Base-by-base conservation (phyloP, 306 rosid genomes). In the Corylus americana region DNA sequence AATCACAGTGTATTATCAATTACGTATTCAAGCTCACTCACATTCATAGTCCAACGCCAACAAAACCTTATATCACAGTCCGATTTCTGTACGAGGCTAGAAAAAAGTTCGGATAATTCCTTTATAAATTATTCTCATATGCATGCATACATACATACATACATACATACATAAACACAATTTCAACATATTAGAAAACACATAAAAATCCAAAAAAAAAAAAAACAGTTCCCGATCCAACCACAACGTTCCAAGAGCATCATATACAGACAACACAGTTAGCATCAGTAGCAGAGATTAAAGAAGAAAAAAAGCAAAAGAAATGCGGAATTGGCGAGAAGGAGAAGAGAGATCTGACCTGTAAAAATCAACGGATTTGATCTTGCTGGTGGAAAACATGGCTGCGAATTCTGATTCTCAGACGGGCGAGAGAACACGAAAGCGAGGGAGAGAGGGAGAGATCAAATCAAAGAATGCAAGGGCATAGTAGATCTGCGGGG, bases 351-450 rank as follows among this genome's bases (percentile, higher is more conserved):
- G 87, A 87, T 83, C 82, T 22, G 58, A 95, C 98, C 98, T 89
- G 92, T 95, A 95, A 77, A 95, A 95, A 86, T 95, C 98, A 49
- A 95, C 97, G 69, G 98, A 89, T 81, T 92, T 95, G 92, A 95
- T 71, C 88, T 95, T 95, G 84, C 87, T 82, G 42, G 93, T 12
- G 47, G 98, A 89, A 89, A 92, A 17, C 98, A 95, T 95, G 92
- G 84, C 64, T 75, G 86, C 67, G 45, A 61, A 68, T n/a, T 68
- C 42, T 8, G 51, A 68, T 18, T 18, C 17, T 42, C 37, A 77
- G 20, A 11, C 77, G 63, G 22, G 71, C 67, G 74, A 67, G 79
- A 58, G 66, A 72, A 17, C 18, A n/a, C n/a, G 77, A 57, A 17
- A 57, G 74, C n/a, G 59, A 70, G 79, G 22, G 75, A 55, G 73